Conservation (phyloP, 768 basidiomycete species). For the Kwoniella heveanensis region DNA sequence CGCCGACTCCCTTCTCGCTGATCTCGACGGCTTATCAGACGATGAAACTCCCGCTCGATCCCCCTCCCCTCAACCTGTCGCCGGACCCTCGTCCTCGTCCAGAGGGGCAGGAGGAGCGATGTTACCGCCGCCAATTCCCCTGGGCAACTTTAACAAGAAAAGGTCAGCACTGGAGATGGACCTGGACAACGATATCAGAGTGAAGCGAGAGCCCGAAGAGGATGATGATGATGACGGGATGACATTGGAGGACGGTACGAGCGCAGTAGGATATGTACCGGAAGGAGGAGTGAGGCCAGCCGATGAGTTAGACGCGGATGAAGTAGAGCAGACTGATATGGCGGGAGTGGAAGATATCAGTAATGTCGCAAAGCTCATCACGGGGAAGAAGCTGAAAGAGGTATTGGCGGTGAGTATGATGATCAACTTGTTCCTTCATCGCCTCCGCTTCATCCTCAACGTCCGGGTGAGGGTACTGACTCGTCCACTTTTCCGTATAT, state of each 20-base stretch:
- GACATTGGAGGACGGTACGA: conserved; percentile 67
- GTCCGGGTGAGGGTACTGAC: too few species aligned
- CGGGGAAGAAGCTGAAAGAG: conserved; percentile 83
- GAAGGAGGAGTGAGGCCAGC: conserved; percentile 83
- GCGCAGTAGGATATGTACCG: conserved; percentile 49
- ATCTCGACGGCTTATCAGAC: conserved; percentile 82
- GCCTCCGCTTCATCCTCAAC: too few species aligned
- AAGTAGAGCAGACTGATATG: conserved; percentile 93
- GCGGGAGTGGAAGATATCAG: conserved; percentile 78
- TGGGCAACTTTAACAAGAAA: conserved; percentile 17
- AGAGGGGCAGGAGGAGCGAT: conserved; percentile 38
- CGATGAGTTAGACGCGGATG: conserved; percentile 92
- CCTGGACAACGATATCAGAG: conserved; percentile 63
- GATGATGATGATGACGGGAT: conserved; percentile 59
- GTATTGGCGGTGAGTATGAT: conserved; percentile 67
- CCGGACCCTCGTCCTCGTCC: conserved; percentile 26
- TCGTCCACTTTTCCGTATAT: not conserved
- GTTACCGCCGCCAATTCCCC: conserved; percentile 52
- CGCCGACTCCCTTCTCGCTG: conserved; percentile 88
- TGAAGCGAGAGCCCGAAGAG: conserved; percentile 59
- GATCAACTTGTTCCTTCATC: not conserved
- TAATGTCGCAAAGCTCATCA: conserved; percentile 84
- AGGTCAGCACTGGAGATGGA: conserved; percentile 58
- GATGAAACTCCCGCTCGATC: conserved; percentile 49
- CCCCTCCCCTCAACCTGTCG: conserved; percentile 14